Conservation (phyloP, 345 rosid species). For the Toxicodendron radicans region DNA sequence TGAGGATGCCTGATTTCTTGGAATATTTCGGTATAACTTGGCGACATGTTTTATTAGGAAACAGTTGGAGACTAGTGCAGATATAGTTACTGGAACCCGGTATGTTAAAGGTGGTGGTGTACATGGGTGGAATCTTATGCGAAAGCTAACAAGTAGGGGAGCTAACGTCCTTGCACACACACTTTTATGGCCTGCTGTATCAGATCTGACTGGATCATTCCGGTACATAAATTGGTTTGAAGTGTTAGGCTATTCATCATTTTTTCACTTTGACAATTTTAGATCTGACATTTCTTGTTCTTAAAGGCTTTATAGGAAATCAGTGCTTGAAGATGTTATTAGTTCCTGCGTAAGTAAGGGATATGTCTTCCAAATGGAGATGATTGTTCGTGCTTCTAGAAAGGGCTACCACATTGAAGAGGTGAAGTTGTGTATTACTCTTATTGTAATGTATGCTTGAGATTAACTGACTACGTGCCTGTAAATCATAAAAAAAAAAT, state of each 20-base stretch:
- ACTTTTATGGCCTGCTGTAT: conserved; percentile 95
- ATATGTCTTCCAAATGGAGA: conserved; percentile 98
- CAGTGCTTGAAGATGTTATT: conserved; percentile 81
- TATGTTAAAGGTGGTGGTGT: conserved; percentile 90
- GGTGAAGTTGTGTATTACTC: conserved; percentile 37
- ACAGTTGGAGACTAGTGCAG: conserved; percentile 86
- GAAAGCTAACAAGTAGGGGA: conserved; percentile 96
- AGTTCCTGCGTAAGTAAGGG: conserved; percentile 88
- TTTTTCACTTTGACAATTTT: neutral
- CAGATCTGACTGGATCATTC: conserved; percentile 94
- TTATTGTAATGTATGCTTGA: conserved; percentile 11
- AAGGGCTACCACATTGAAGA: conserved; percentile 90
- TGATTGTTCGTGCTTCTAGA: conserved; percentile 95
- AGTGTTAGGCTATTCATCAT: neutral
- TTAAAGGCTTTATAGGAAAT: conserved; percentile 77
- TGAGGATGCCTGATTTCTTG: conserved; percentile 9
- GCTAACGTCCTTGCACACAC: conserved; percentile 98
- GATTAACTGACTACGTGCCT: neutral
- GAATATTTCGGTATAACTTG: conserved; percentile 17
- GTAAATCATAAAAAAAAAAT: neutral
- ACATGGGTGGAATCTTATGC: conserved; percentile 97
- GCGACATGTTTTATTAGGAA: conserved; percentile 48
- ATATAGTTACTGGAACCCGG: conserved; percentile 91
- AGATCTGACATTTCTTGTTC: conserved; percentile 18
- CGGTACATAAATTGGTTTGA: conserved; percentile 46